phyloP scores from a whole-genome alignment of 2,329 filamentous ascomycete genomes.

The Xylaria polymorpha region DNA sequence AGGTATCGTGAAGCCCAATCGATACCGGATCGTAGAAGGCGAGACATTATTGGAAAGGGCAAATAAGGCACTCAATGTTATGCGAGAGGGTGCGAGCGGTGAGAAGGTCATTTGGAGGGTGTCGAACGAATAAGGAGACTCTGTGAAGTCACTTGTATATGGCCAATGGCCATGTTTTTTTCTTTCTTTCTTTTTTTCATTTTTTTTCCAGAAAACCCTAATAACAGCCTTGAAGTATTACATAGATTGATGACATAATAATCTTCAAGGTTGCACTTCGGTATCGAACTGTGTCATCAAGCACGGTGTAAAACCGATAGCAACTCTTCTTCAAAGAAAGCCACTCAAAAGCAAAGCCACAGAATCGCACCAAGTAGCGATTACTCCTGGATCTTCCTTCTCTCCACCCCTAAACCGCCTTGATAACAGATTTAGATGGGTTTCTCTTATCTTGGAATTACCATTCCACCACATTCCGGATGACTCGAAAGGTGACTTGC shows the following conservation, averaged over 20 bases:
- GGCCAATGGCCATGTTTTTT: too few species aligned
- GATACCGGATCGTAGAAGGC: slow-evolving; percentile 57
- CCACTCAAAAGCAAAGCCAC: not conserved
- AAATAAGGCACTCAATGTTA: slow-evolving; percentile 52
- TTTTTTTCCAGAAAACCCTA: too few species aligned
- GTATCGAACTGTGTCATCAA: not conserved
- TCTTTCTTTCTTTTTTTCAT: too few species aligned
- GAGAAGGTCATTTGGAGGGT: slow-evolving; percentile 56
- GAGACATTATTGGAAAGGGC: slow-evolving; percentile 53
- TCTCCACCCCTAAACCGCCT: not conserved
- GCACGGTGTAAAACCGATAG: not conserved
- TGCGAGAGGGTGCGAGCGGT: slow-evolving; percentile 55
- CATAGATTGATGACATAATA: not conserved
- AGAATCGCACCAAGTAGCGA: not conserved
- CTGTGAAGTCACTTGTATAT: not conserved
- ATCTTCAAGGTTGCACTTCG: too few species aligned
- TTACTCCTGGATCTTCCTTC: not conserved
- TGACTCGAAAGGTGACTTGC: slow-evolving; percentile 31
- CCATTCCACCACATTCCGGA: slow-evolving; percentile 32
- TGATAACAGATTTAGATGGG: slow-evolving; percentile 5
- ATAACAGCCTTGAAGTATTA: too few species aligned
- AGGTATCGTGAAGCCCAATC: slow-evolving; percentile 56
- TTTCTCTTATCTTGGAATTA: slow-evolving; percentile 7
- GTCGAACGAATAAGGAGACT: slow-evolving; percentile 37
- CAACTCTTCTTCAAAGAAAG: not conserved